Evolutionary conservation across 1,284 basidiomycete species (phyloP).

Genomic region (Ustilago sp.): DNA sequence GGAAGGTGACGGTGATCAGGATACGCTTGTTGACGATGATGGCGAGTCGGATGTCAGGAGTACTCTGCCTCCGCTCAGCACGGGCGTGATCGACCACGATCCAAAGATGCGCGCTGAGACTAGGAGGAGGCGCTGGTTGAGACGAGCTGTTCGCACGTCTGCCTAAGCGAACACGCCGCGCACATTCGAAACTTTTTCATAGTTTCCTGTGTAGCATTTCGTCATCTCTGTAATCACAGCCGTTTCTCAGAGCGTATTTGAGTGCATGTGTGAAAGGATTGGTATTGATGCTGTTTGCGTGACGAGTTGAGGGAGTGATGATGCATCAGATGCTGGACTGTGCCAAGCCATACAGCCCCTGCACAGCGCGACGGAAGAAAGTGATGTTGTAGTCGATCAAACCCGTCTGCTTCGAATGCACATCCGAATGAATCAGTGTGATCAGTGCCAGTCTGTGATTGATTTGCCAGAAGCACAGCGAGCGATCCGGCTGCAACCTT

Average conservation of each 20-base stretch:
- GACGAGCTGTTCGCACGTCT: constrained; percentile 37
- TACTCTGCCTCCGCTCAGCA: constrained; percentile 36
- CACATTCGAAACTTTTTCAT: neutral
- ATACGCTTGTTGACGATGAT: constrained; percentile 18
- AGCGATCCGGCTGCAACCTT: constrained; percentile 78
- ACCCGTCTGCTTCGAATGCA: constrained; percentile 81
- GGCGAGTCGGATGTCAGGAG: constrained; percentile 33
- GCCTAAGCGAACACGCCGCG: constrained; percentile 2
- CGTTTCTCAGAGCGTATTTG: neutral
- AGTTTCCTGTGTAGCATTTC: neutral
- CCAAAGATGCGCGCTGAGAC: constrained; percentile 43
- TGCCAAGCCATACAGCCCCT: constrained; percentile 67
- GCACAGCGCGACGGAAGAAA: constrained; percentile 76
- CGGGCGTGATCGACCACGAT: constrained; percentile 46
- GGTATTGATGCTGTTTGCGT: constrained; percentile 4
- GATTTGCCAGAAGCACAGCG: constrained; percentile 86
- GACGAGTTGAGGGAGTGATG: neutral
- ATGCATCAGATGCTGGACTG: constrained; percentile 37
- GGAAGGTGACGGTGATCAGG: constrained; percentile 13
- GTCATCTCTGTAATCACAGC: neutral
- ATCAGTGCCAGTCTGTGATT: constrained; percentile 82
- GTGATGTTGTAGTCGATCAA: constrained; percentile 93
- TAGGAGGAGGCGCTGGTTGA: constrained; percentile 51
- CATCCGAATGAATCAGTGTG: constrained; percentile 81
- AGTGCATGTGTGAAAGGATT: neutral